These are phyloP conservation scores for Rheum nobile DNA, from an alignment of 148 eudicot genomes.

Conservation along the genomic window DNA sequence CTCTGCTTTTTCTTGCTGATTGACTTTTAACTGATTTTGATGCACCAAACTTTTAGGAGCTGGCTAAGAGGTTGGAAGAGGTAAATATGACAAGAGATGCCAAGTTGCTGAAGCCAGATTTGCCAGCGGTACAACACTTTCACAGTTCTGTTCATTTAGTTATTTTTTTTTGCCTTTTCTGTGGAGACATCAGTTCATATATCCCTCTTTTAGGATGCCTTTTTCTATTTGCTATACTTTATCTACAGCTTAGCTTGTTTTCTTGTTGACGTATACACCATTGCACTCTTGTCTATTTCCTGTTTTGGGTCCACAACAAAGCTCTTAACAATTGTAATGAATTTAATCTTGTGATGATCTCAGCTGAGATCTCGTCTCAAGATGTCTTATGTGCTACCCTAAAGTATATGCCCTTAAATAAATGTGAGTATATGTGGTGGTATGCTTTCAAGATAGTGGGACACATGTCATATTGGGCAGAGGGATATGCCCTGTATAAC, in stretches of 20 bases:
- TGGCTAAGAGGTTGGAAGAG: slow-evolving; percentile 19
- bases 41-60: slow-evolving; percentile 30
- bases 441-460: neutral
- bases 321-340: neutral
- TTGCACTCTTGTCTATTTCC: neutral
- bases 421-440: neutral
- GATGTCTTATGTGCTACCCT: neutral
- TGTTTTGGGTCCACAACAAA: neutral
- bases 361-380: no score
- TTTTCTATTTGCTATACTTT: no score
- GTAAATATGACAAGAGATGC: slow-evolving; percentile 19
- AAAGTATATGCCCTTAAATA: neutral
- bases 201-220: neutral
- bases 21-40: neutral
- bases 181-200: neutral
- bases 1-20: neutral
- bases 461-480: neutral
- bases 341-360: neutral
- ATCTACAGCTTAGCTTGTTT: neutral
- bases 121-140: slow-evolving; percentile 41
- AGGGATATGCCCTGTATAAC: neutral
- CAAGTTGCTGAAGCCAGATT: slow-evolving; percentile 24
- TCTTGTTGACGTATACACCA: neutral
- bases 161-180: neutral
- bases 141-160: neutral